Base-by-base conservation (phyloP, 805 yeast genomes). In the Yamadazyma sp. region DNA sequence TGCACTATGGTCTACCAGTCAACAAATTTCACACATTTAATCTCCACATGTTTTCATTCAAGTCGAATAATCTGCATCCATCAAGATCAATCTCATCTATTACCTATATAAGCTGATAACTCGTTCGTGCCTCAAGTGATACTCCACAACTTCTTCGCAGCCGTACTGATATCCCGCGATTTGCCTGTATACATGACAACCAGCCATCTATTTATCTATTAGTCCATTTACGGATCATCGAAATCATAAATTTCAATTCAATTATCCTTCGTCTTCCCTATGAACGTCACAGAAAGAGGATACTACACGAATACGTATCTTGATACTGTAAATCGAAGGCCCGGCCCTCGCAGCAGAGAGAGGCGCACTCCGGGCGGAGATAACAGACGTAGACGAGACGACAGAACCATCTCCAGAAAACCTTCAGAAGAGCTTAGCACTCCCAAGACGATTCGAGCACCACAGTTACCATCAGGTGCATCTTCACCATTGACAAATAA, bases 201-300 rank as follows among this genome's bases (percentile, higher is more conserved):
- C 38, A 35, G 38, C 38, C 38, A 35, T 35, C 28, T 33, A 16
- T 30, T 30, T 24, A 19, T 30, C 33, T 19, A 5, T 16, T n/a
- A n/a, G n/a, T n/a, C n/a, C n/a, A n/a, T n/a, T n/a, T n/a, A n/a
- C n/a, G n/a, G n/a, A n/a, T n/a, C n/a, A n/a, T n/a, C n/a, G n/a
- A n/a, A n/a, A n/a, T n/a, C n/a, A n/a, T n/a, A n/a, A n/a, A 12
- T 30, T 13, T 7, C n/a, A 13, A 28, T 14, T 19, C 33, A 30
- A 19, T 13, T 20, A 30, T 20, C 24, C n/a, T n/a, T n/a, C n/a
- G n/a, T 16, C 12, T 27, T 9, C 40, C 11, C 13, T 4, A 66
- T 67, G 72, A 67, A 66, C 45, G 71, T 65, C 27, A 58, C 71
- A 5, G 57, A 54, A n/a, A 55, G 59, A 29, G 73, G 69, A n/a